phyloP scores from a whole-genome alignment of 2,329 filamentous ascomycete genomes.

The Exophiala bonariae region DNA sequence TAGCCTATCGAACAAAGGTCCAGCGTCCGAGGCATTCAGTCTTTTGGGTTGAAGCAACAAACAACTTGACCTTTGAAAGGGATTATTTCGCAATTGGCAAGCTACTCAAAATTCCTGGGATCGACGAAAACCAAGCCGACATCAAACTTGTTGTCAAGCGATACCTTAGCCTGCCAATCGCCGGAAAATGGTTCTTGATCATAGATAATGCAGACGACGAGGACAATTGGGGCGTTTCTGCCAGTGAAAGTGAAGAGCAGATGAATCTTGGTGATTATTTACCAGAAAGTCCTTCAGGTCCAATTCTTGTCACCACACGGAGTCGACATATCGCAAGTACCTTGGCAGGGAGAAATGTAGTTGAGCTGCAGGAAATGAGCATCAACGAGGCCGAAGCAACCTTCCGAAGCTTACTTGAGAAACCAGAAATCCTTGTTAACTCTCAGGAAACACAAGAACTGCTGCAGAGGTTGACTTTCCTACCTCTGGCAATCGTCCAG shows the following conservation, averaged over 20 bases:
- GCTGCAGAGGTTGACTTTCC: constrained; percentile 24
- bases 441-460: constrained; percentile 6
- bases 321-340: too few species aligned
- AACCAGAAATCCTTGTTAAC: constrained; percentile 16
- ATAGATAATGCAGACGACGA: constrained; percentile 25
- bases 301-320: constrained; percentile 35
- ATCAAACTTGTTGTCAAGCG: constrained; percentile 3
- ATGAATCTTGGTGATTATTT: constrained; percentile 16
- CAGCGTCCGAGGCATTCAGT: constrained; percentile 9
- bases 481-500: constrained; percentile 31
- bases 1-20: background rate
- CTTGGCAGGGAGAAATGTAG: too few species aligned
- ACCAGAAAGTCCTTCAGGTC: constrained; percentile 21
- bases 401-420: constrained; percentile 28
- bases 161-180: background rate
- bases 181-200: constrained; percentile 19
- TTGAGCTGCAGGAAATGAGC: too few species aligned
- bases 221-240: background rate
- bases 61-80: constrained; percentile 10
- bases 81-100: constrained; percentile 9
- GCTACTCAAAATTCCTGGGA: constrained; percentile 7
- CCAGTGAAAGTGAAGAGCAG: too few species aligned
- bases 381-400: background rate
- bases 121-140: constrained; percentile 9
- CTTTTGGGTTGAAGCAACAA: constrained; percentile 16